Percentiles rank a stretch among this genome's conserved stretches.
Evolutionary conservation across 768 basidiomycete species (phyloP).

Genomic region (Ramaria sp.): DNA sequence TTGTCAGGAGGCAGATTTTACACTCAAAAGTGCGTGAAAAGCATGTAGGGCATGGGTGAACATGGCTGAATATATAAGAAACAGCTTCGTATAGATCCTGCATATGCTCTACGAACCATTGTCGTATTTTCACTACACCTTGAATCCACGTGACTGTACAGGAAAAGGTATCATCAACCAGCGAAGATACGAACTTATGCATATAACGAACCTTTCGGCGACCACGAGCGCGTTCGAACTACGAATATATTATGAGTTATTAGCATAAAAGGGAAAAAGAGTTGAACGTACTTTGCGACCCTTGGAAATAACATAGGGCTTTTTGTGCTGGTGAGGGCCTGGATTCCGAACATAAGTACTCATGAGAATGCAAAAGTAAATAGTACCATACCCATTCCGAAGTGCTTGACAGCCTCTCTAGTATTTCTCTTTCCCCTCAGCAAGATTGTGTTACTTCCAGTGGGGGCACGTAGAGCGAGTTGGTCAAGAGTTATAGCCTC

Average conservation of each 20-base stretch:
- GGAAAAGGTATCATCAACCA: neutral
- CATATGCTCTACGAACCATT: constrained; percentile 1
- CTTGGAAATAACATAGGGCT: constrained; percentile 91
- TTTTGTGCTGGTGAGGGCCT: constrained; percentile 96
- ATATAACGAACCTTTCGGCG: constrained; percentile 58
- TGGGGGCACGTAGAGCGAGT: constrained; percentile 89
- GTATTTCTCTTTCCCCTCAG: constrained; percentile 87
- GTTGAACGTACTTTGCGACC: constrained; percentile 69
- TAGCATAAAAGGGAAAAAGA: neutral
- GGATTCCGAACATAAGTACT: neutral
- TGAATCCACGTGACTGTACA: constrained; percentile 79
- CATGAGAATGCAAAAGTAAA: neutral
- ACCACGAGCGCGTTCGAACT: constrained; percentile 98
- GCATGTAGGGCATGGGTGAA: constrained; percentile 9
- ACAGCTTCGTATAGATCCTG: neutral
- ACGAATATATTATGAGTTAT: neutral
- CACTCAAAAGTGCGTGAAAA: neutral
- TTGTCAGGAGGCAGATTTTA: too few species aligned
- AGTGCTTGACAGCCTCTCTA: constrained; percentile 94
- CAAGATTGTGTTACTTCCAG: constrained; percentile 89
- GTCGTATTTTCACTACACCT: constrained; percentile 48
- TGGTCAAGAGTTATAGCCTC: constrained; percentile 94
- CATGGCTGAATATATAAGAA: neutral
- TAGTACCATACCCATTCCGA: constrained; percentile 66
- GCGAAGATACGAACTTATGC: neutral